A percentile compares a stretch with the other conserved stretches of the same genome.
Conservation (phyloP, 108 stramenopile genomes). For the Discostella pseudostelligera region DNA sequence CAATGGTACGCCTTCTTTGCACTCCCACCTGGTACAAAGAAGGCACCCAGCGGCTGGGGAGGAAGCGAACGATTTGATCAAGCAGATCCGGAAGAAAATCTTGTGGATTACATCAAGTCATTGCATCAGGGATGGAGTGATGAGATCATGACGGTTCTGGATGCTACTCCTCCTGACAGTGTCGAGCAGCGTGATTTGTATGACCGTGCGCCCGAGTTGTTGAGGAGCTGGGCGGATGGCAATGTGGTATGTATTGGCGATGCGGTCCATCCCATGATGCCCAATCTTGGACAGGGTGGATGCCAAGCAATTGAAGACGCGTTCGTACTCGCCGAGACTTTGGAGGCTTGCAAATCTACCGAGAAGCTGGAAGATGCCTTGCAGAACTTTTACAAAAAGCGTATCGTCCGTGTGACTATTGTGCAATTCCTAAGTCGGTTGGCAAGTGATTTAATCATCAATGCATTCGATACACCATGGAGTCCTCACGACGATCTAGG, state of each 20-base stretch:
- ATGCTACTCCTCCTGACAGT: constrained; percentile 85
- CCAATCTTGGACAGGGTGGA: constrained; percentile 95
- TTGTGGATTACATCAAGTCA: constrained; percentile 90
- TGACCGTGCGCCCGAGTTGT: constrained; percentile 88
- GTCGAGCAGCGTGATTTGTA: constrained; percentile 97
- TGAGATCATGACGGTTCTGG: constrained; percentile 91
- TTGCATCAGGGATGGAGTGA: constrained; percentile 92
- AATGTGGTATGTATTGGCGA: constrained; percentile 94
- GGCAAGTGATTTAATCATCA: constrained; percentile 94
- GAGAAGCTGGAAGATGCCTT: constrained; percentile 72
- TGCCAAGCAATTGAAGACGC: constrained; percentile 98
- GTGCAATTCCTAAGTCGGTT: constrained; percentile 91
- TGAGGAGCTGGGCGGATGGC: constrained; percentile 92
- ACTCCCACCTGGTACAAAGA: constrained; percentile 94
- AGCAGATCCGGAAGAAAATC: constrained; percentile 75
- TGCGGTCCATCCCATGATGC: constrained; percentile 97
- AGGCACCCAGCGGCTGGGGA: constrained; percentile 85
- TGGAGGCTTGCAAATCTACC: constrained; percentile 73
- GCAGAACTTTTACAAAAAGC: constrained; percentile 86
- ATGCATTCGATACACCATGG: constrained; percentile 93
- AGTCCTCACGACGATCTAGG: constrained; percentile 86
- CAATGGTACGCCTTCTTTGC: constrained; percentile 99
- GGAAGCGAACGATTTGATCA: constrained; percentile 68
- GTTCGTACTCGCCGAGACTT: constrained; percentile 85
- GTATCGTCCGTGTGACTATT: constrained; percentile 86